A percentile compares a stretch with the other conserved stretches of the same genome.
Conservation (phyloP, 768 basidiomycete species). For the Coprinopsis cinerea region DNA sequence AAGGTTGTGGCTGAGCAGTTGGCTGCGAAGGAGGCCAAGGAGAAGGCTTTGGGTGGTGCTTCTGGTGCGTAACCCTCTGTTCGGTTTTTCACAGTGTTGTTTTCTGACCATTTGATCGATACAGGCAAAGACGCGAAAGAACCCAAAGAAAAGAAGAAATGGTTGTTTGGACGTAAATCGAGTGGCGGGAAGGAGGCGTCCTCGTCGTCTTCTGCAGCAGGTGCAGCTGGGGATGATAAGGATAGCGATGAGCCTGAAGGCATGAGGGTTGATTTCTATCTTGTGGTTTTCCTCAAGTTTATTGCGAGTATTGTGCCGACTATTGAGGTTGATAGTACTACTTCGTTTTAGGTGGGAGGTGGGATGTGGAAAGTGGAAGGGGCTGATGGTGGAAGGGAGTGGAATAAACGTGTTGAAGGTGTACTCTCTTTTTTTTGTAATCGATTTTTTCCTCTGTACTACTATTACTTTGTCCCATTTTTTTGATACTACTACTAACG, state of each 20-base stretch:
- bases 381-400: too few relatives aligned
- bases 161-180: slow-evolving; percentile 74
- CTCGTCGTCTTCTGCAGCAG: background rate
- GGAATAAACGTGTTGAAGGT: too few relatives aligned
- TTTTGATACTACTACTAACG: too few relatives aligned
- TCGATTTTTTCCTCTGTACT: too few relatives aligned
- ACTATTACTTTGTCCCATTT: too few relatives aligned
- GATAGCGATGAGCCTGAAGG: slow-evolving; percentile 79
- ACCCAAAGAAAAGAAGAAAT: slow-evolving; percentile 70
- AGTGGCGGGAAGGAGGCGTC: slow-evolving; percentile 33
- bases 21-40: slow-evolving; percentile 45
- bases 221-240: slow-evolving; percentile 26
- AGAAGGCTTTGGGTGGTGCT: slow-evolving; percentile 20
- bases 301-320: slow-evolving; percentile 98
- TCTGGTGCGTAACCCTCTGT: slow-evolving; percentile 15
- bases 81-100: too few relatives aligned
- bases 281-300: slow-evolving; percentile 98
- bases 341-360: slow-evolving; percentile 44
- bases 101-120: background rate
- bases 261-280: slow-evolving; percentile 96
- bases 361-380: too few relatives aligned
- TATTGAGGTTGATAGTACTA: slow-evolving; percentile 94
- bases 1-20: slow-evolving; percentile 80
- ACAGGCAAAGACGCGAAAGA: slow-evolving; percentile 25
- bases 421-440: too few relatives aligned